Conservation (phyloP, 768 basidiomycete species). For the Auriscalpium orientale region DNA sequence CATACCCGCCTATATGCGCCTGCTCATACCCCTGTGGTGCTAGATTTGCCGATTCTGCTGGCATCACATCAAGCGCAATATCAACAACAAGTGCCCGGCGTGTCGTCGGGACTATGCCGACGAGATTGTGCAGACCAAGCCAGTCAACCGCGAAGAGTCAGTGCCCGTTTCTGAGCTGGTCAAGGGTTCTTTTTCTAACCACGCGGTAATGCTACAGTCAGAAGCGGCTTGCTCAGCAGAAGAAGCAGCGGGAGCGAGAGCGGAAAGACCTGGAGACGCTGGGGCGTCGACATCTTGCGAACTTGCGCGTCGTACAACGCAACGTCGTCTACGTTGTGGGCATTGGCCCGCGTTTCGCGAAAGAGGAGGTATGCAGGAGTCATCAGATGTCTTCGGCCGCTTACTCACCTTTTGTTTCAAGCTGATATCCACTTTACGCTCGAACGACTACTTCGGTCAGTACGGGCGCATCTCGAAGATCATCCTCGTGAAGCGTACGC, state of each 20-base stretch:
- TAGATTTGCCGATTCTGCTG: slow-evolving; percentile 99
- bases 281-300: slow-evolving; percentile 79
- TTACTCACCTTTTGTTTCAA: slow-evolving; percentile 23
- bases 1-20: not conserved
- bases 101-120: slow-evolving; percentile 91
- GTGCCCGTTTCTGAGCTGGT: slow-evolving; percentile 26
- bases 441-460: slow-evolving; percentile 95
- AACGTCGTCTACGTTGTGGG: slow-evolving; percentile 96
- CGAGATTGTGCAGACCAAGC: slow-evolving; percentile 89
- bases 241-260: slow-evolving; percentile 90
- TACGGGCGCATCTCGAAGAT: slow-evolving; percentile 98
- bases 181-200: slow-evolving; percentile 3
- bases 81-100: slow-evolving; percentile 94
- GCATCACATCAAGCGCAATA: slow-evolving; percentile 95
- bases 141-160: slow-evolving; percentile 92
- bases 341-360: slow-evolving; percentile 87
- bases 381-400: slow-evolving; percentile 3
- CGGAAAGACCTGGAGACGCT: slow-evolving; percentile 89
- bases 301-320: slow-evolving; percentile 93
- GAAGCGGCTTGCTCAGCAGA: slow-evolving; percentile 90
- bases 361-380: slow-evolving; percentile 77
- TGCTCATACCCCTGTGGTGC: slow-evolving; percentile 4
- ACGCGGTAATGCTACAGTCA: slow-evolving; percentile 47
- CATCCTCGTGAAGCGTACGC: slow-evolving; percentile 81
- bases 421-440: slow-evolving; percentile 89